Evolutionary conservation across 805 yeast genomes (phyloP).

Genomic region (Clavispora santaluciae): DNA sequence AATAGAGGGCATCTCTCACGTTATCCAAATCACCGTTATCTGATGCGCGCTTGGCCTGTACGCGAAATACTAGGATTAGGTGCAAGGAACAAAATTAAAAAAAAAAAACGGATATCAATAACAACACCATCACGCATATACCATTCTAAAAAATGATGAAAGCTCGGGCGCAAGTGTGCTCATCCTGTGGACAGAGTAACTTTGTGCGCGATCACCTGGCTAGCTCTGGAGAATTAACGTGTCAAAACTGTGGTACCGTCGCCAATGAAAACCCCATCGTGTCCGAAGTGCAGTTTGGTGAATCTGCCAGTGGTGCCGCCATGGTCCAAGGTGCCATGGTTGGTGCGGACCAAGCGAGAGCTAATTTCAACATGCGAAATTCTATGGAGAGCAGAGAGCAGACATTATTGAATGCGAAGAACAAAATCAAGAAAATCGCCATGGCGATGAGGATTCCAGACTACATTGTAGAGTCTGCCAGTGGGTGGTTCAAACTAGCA

Average conservation of each 20-base stretch:
- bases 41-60: not conserved
- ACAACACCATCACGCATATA: not conserved
- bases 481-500: constrained; percentile 86
- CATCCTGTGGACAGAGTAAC: constrained; percentile 9
- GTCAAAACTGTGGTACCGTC: constrained; percentile 81
- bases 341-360: constrained; percentile 79
- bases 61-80: not conserved
- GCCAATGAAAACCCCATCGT: constrained; percentile 91
- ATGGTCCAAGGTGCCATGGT: constrained; percentile 93
- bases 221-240: constrained; percentile 65
- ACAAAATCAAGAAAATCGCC: constrained; percentile 76
- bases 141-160: not conserved
- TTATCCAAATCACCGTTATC: not conserved
- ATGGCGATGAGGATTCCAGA: constrained; percentile 76
- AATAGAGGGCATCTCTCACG: not conserved
- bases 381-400: constrained; percentile 85
- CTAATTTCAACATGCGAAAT: constrained; percentile 58
- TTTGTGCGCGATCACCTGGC: constrained; percentile 14
- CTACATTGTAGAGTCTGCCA: constrained; percentile 78
- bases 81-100: not conserved
- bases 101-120: not conserved
- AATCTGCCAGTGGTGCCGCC: constrained; percentile 89
- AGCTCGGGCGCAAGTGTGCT: constrained; percentile 1
- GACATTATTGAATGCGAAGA: constrained; percentile 78
- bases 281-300: constrained; percentile 92